Conservation (phyloP, 352 stramenopile species). For the Phytophthora tubulina region DNA sequence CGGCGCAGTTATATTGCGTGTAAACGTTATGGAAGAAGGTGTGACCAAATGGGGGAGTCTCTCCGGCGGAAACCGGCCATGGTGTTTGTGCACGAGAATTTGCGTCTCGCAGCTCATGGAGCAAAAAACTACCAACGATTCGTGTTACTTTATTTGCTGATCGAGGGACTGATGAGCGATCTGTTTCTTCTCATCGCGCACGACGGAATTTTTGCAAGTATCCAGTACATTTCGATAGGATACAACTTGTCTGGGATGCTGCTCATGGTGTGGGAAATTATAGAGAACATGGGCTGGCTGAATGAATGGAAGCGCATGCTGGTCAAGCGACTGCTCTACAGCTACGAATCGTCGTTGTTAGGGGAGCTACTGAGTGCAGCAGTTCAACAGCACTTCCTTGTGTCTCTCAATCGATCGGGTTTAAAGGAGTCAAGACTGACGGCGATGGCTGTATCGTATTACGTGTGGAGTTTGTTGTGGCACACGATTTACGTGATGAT, state of each 20-base stretch:
- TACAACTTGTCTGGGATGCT: conserved; percentile 40
- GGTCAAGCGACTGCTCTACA: conserved; percentile 32
- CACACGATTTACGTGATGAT: conserved; percentile 27
- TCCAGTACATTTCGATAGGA: conserved; percentile 35
- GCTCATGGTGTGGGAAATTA: conserved; percentile 31
- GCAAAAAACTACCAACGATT: conserved; percentile 25
- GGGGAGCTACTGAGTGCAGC: conserved; percentile 31
- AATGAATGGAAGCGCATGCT: conserved; percentile 3
- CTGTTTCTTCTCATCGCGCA: conserved; percentile 35
- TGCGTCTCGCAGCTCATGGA: conserved; percentile 13
- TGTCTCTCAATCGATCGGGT: conserved; percentile 20
- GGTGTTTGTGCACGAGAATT: conserved; percentile 28
- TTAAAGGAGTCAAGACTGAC: conserved; percentile 22
- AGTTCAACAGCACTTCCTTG: conserved; percentile 19
- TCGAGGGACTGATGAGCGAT: conserved; percentile 42
- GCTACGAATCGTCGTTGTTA: conserved; percentile 28
- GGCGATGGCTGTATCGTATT: conserved; percentile 27
- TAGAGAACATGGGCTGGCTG: conserved; percentile 30
- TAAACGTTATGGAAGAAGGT: conserved; percentile 13
- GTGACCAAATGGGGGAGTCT: neutral
- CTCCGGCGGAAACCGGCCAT: conserved; percentile 9
- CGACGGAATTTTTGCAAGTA: conserved; percentile 22
- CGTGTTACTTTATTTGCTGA: conserved; percentile 28
- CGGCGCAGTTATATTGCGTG: conserved; percentile 14
- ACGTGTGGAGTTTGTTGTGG: conserved; percentile 33